Percentiles rank a stretch among this genome's conserved stretches.
Conservation (phyloP, 2,329 filamentous ascomycete species). For the Apiospora marii region DNA sequence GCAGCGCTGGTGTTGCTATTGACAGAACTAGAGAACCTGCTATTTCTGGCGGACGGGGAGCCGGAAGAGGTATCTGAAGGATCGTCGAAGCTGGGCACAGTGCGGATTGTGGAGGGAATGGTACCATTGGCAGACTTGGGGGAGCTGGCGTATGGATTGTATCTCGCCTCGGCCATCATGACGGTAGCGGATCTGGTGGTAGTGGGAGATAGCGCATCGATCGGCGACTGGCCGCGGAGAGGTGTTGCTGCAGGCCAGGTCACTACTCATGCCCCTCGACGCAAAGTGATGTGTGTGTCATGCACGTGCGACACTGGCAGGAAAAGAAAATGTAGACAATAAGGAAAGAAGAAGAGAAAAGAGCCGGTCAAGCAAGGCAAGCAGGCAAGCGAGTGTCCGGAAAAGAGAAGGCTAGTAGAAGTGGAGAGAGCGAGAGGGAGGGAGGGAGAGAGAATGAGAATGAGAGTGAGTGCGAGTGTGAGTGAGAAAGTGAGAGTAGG, state of each 20-base stretch:
- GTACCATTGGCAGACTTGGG: slow-evolving; percentile 26
- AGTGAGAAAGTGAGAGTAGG: not conserved
- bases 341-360: not conserved
- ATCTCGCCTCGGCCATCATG: slow-evolving; percentile 26
- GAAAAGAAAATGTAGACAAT: not conserved
- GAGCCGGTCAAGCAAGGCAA: not conserved
- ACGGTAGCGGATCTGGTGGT: not conserved
- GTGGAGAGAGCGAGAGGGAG: slow-evolving; percentile 6
- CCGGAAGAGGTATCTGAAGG: slow-evolving; percentile 48
- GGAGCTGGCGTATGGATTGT: slow-evolving; percentile 27
- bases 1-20: slow-evolving; percentile 61
- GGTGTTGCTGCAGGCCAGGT: slow-evolving; percentile 11
- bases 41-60: slow-evolving; percentile 52
- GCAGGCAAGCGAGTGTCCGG: not conserved
- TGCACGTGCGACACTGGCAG: not conserved
- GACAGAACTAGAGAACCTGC: slow-evolving; percentile 63
- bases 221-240: slow-evolving; percentile 5
- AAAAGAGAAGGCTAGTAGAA: not conserved
- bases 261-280: slow-evolving; percentile 19
- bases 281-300: slow-evolving; percentile 1
- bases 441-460: not conserved
- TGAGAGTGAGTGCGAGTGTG: not conserved
- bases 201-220: slow-evolving; percentile 1
- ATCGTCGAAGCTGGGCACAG: slow-evolving; percentile 63
- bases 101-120: slow-evolving; percentile 60